These are phyloP conservation scores for Nothopassalora personata DNA, from an alignment of 2,329 filamentous ascomycete genomes.

Conservation along the genomic window DNA sequence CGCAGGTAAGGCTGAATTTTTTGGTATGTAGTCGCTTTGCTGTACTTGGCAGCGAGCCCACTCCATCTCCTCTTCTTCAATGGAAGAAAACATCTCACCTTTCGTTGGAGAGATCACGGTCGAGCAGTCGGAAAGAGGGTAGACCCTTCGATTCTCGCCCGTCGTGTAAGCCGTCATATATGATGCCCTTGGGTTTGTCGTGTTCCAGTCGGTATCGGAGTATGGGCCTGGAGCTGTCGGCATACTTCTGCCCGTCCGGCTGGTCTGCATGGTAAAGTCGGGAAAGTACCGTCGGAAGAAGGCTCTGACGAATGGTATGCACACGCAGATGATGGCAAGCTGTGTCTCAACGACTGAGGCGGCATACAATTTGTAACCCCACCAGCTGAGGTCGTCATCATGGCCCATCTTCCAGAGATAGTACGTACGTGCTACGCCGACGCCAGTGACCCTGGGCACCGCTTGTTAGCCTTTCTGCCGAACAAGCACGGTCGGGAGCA, in stretches of 20 bases:
- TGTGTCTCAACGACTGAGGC: slow-evolving; percentile 20
- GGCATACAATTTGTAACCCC: slow-evolving; percentile 19
- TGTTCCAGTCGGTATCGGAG: neutral
- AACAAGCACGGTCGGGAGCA: neutral
- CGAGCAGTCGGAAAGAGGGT: neutral
- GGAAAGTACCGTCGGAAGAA: slow-evolving; percentile 13
- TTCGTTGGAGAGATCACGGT: neutral
- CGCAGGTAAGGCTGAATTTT: neutral
- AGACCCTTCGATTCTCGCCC: slow-evolving; percentile 3
- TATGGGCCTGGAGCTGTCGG: neutral
- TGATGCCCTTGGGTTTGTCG: neutral
- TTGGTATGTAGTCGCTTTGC: neutral
- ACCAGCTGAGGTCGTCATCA: slow-evolving; percentile 15
- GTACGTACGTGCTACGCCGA: slow-evolving; percentile 22
- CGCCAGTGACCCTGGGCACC: slow-evolving; percentile 15
- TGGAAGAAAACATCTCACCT: neutral
- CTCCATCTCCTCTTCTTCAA: slow-evolving; percentile 3
- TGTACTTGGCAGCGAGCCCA: slow-evolving; percentile 2
- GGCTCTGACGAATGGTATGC: slow-evolving; percentile 18
- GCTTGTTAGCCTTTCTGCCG: neutral
- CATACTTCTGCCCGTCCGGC: neutral
- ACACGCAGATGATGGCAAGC: slow-evolving; percentile 21
- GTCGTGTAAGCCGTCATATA: neutral
- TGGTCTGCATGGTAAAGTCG: neutral
- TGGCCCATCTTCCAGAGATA: slow-evolving; percentile 15